Percentiles rank a stretch among this genome's conserved stretches.
phyloP scores from a whole-genome alignment of 1,284 basidiomycete genomes.

The Tremellales sp. region DNA sequence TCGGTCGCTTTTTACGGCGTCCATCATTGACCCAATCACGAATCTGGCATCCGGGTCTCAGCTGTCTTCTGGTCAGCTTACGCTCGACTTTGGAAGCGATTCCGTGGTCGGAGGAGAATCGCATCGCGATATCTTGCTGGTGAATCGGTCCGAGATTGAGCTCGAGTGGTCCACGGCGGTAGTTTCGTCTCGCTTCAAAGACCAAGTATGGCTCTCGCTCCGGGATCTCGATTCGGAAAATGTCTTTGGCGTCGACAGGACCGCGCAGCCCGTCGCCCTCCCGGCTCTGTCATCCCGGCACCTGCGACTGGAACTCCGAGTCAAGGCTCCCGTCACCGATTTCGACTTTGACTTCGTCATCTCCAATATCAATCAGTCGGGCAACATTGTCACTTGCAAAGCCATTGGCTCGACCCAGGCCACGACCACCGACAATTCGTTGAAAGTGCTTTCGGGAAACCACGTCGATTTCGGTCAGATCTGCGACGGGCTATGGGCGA shows the following conservation, averaged over 20 bases:
- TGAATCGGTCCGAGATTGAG: slow-evolving; percentile 46
- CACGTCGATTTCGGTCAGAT: slow-evolving; percentile 53
- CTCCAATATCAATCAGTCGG: slow-evolving; percentile 41
- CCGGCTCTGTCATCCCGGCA: slow-evolving; percentile 43
- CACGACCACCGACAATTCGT: slow-evolving; percentile 43
- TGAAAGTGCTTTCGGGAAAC: slow-evolving; percentile 49
- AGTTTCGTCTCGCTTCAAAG: slow-evolving; percentile 36
- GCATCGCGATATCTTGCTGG: slow-evolving; percentile 42
- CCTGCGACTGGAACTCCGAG: slow-evolving; percentile 35
- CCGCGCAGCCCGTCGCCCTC: slow-evolving; percentile 38
- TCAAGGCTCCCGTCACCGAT: slow-evolving; percentile 27
- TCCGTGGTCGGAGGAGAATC: slow-evolving; percentile 36
- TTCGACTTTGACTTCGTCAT: slow-evolving; percentile 46
- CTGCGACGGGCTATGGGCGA: slow-evolving; percentile 51
- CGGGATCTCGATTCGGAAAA: slow-evolving; percentile 47
- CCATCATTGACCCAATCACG: slow-evolving; percentile 36
- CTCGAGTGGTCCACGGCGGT: slow-evolving; percentile 42
- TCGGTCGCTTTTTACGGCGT: slow-evolving; percentile 40
- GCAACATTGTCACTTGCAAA: slow-evolving; percentile 40
- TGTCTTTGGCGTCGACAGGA: slow-evolving; percentile 44
- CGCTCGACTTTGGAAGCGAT: slow-evolving; percentile 42
- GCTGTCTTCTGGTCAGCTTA: slow-evolving; percentile 32
- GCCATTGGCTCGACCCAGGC: slow-evolving; percentile 36
- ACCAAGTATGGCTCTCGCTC: slow-evolving; percentile 43
- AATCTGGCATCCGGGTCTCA: slow-evolving; percentile 33